phyloP scores from a whole-genome alignment of 345 rosid genomes.

The Odontarrhena argentea region DNA sequence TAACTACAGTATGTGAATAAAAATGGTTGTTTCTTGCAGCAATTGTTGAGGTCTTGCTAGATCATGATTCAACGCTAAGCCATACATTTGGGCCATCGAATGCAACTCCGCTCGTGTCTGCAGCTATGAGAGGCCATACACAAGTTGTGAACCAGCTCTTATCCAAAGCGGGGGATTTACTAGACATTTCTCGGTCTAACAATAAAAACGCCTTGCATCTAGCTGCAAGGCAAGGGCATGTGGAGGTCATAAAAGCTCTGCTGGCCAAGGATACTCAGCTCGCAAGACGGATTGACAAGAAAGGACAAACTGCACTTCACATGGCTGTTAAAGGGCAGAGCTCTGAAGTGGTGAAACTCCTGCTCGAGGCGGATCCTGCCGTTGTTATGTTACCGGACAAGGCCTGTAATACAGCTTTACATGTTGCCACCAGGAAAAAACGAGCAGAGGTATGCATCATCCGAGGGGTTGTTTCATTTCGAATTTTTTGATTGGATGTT shows the following conservation, averaged over 20 bases:
- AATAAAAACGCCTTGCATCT: constrained; percentile 92
- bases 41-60: constrained; percentile 82
- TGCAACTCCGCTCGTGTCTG: constrained; percentile 86
- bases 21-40: constrained; percentile 53
- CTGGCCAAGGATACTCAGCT: constrained; percentile 78
- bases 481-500: constrained; percentile 1
- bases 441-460: constrained; percentile 67
- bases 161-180: constrained; percentile 72
- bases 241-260: constrained; percentile 73
- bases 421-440: constrained; percentile 92
- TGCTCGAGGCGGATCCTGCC: constrained; percentile 91
- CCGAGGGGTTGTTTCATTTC: not conserved
- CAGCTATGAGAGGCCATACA: constrained; percentile 90
- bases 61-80: constrained; percentile 81
- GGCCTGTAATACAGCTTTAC: constrained; percentile 89
- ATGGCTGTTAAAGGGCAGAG: constrained; percentile 97
- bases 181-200: constrained; percentile 76
- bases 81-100: constrained; percentile 75
- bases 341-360: constrained; percentile 83
- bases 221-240: constrained; percentile 87
- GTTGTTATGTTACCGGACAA: constrained; percentile 95
- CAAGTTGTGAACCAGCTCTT: constrained; percentile 80
- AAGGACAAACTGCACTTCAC: constrained; percentile 94
- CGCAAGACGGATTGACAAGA: constrained; percentile 89
- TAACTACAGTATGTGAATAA: not conserved